phyloP scores from a whole-genome alignment of 2,329 filamentous ascomycete species.

The Paradendryphiella salina region DNA sequence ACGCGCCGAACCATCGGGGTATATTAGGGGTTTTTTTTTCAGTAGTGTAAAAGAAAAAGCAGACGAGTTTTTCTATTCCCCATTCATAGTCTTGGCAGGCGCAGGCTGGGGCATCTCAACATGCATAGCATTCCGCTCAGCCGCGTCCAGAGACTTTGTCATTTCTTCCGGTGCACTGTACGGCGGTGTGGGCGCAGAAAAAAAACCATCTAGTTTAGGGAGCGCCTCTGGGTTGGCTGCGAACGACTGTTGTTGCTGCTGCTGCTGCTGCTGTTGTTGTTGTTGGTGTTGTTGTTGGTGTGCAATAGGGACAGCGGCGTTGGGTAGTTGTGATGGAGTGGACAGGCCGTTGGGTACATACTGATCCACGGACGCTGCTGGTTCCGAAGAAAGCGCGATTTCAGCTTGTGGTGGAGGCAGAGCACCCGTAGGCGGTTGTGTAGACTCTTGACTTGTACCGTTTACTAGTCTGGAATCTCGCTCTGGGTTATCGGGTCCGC shows the following conservation, averaged over 20 bases:
- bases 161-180: slow-evolving; percentile 28
- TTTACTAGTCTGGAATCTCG: slow-evolving; percentile 2
- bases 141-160: slow-evolving; percentile 6
- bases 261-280: not conserved
- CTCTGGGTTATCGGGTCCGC: slow-evolving; percentile 9
- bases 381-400: not conserved
- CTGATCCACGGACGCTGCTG: not conserved
- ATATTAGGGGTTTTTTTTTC: too few species aligned
- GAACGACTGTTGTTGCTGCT: not conserved
- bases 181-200: slow-evolving; percentile 29
- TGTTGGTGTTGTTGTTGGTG: too few species aligned
- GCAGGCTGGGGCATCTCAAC: not conserved
- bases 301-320: too few species aligned
- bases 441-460: not conserved
- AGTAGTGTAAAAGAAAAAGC: not conserved
- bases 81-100: too few species aligned
- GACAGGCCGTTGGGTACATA: slow-evolving; percentile 11
- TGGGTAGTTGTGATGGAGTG: slow-evolving; percentile 1
- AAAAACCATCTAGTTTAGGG: slow-evolving; percentile 19
- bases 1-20: too few species aligned
- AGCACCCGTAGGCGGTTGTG: not conserved
- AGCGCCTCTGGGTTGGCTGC: slow-evolving; percentile 5
- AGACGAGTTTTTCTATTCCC: too few species aligned
- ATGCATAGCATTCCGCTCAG: not conserved
- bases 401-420: slow-evolving; percentile 9